A percentile compares a stretch with the other conserved stretches of the same genome.
These are phyloP conservation scores for Aaosphaeria pasadenensis DNA, from an alignment of 2,329 filamentous ascomycete species.

Conservation along the genomic window DNA sequence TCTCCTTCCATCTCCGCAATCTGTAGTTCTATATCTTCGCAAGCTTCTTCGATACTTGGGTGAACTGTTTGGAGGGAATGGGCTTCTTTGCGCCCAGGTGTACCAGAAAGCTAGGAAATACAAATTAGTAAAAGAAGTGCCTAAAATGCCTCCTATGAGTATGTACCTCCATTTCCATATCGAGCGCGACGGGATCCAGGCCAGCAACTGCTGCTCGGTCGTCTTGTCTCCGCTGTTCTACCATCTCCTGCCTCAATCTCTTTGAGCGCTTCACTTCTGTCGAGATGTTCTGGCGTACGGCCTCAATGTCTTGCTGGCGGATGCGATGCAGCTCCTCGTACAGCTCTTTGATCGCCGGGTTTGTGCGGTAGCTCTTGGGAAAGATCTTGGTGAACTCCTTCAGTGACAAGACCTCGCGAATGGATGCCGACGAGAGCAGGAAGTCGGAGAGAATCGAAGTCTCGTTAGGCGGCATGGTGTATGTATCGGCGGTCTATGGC, in stretches of 20 bases:
- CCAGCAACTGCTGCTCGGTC: conserved; percentile 53
- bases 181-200: conserved; percentile 60
- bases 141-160: background rate
- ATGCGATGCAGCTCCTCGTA: conserved; percentile 79
- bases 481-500: background rate
- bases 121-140: background rate
- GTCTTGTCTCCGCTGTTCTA: conserved; percentile 51
- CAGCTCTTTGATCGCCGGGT: conserved; percentile 65
- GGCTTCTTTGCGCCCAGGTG: conserved; percentile 42
- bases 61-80: conserved; percentile 66
- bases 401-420: conserved; percentile 71
- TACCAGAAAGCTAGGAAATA: conserved; percentile 54
- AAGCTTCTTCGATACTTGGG: conserved; percentile 66
- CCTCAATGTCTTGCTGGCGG: conserved; percentile 66
- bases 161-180: conserved; percentile 48
- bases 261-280: conserved; percentile 62
- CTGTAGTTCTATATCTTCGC: conserved; percentile 64
- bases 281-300: conserved; percentile 63
- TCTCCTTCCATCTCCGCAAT: conserved; percentile 65
- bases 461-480: conserved; percentile 69
- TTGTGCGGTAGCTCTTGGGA: conserved; percentile 62
- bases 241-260: conserved; percentile 56
- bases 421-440: conserved; percentile 70
- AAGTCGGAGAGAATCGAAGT: conserved; percentile 73
- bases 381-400: conserved; percentile 75